These are phyloP conservation scores for Candida fluviatilis DNA, from an alignment of 805 yeast genomes.

Conservation along the genomic window DNA sequence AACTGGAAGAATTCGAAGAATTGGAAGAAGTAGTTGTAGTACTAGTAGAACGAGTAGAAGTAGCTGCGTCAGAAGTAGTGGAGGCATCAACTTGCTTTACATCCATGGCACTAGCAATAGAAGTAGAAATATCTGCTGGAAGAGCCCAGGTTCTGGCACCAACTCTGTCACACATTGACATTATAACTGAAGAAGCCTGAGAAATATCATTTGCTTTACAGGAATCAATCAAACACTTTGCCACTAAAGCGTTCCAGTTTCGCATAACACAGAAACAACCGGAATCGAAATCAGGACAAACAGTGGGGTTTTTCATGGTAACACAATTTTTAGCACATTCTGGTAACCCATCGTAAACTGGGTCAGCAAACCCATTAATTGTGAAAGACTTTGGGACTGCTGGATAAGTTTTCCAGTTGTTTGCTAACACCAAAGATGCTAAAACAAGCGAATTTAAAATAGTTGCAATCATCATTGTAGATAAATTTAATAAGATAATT, in stretches of 20 bases:
- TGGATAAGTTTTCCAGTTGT: conserved; percentile 42
- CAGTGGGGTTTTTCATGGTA: conserved; percentile 25
- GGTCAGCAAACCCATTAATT: conserved; percentile 48
- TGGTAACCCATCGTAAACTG: conserved; percentile 34
- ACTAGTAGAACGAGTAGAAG: conserved; percentile 5
- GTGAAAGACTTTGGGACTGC: conserved; percentile 43
- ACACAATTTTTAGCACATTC: conserved; percentile 42
- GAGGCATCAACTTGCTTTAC: conserved; percentile 8
- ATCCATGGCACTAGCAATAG: conserved; percentile 13
- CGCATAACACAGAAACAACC: conserved; percentile 50
- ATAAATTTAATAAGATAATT: too few relatives aligned
- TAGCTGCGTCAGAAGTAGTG: conserved; percentile 9
- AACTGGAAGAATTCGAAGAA: neutral
- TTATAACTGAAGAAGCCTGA: conserved; percentile 25
- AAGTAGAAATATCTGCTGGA: conserved; percentile 23
- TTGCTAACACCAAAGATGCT: conserved; percentile 16
- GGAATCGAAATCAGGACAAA: conserved; percentile 52
- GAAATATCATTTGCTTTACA: conserved; percentile 35
- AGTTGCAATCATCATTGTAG: too few relatives aligned
- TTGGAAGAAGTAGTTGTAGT: conserved; percentile 4
- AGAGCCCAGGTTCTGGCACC: conserved; percentile 44
- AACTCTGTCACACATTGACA: conserved; percentile 32
- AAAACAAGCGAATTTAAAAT: conserved; percentile 3
- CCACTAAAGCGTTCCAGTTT: conserved; percentile 42
- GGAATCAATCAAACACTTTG: conserved; percentile 35